Percentiles rank a stretch among this genome's conserved stretches.
Evolutionary conservation across 352 stramenopile species (phyloP).

Genomic region (Phytopythium cucurbitacearum): DNA sequence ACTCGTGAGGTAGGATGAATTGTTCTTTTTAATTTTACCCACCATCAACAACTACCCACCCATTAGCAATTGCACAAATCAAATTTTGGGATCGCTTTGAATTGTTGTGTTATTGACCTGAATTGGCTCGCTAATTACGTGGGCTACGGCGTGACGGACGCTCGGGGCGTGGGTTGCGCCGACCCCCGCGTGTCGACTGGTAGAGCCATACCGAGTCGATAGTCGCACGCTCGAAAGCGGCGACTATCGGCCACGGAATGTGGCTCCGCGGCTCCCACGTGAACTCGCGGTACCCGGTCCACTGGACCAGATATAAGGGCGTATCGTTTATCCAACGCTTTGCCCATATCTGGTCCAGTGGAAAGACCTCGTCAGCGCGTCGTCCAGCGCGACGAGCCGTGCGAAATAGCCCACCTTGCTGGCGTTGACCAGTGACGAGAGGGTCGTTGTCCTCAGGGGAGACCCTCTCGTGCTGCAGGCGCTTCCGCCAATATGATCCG

Average conservation of each 20-base stretch:
- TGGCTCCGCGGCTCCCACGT: constrained; percentile 5
- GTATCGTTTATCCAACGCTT: constrained; percentile 4
- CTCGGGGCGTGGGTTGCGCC: neutral
- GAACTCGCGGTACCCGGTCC: constrained; percentile 1
- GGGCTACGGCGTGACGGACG: constrained; percentile 5
- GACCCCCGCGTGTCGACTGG: constrained; percentile 1
- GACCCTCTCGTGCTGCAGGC: neutral
- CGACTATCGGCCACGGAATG: constrained; percentile 4
- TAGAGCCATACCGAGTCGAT: constrained; percentile 2
- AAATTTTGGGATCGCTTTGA: neutral
- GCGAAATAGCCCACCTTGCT: neutral
- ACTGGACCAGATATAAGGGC: constrained; percentile 7
- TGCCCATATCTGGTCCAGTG: neutral
- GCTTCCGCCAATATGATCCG: neutral
- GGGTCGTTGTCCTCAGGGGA: neutral
- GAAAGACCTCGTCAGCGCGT: neutral
- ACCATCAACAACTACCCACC: too few relatives aligned
- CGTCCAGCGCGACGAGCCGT: neutral
- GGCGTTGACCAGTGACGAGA: neutral
- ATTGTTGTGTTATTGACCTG: neutral
- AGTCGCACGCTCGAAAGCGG: neutral
- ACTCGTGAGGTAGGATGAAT: too few relatives aligned
- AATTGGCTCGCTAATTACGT: constrained; percentile 33
- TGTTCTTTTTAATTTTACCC: too few relatives aligned
- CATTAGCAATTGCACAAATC: neutral